Evolutionary conservation across 108 stramenopile genomes (phyloP).

Genomic region (Cyclotella baltica): DNA sequence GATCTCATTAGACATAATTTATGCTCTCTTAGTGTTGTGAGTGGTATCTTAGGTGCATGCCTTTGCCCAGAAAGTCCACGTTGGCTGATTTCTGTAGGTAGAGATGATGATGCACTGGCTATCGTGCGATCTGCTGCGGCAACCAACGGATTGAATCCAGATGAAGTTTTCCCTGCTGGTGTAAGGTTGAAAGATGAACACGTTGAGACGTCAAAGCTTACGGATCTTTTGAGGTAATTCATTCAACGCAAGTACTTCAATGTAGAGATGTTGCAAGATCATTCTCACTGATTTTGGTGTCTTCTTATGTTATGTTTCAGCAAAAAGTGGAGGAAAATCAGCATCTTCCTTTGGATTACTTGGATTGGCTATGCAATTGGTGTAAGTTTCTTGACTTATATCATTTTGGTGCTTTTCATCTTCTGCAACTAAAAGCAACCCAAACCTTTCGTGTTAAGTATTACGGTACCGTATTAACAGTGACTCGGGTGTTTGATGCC

Average conservation of each 20-base stretch:
- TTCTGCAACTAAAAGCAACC: background rate
- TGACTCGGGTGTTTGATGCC: slow-evolving; percentile 62
- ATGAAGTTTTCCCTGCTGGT: slow-evolving; percentile 44
- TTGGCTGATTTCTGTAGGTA: slow-evolving; percentile 70
- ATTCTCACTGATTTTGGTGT: background rate
- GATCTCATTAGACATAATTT: too few species aligned
- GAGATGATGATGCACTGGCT: slow-evolving; percentile 60
- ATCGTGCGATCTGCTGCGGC: slow-evolving; percentile 61
- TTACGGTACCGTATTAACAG: slow-evolving; percentile 62
- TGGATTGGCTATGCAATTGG: slow-evolving; percentile 74
- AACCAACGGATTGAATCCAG: slow-evolving; percentile 58
- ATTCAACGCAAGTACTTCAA: too few species aligned
- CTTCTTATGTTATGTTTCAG: background rate
- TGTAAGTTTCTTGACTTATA: background rate
- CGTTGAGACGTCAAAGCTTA: slow-evolving; percentile 41
- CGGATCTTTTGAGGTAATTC: slow-evolving; percentile 42
- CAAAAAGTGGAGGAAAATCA: slow-evolving; percentile 60
- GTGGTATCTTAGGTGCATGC: slow-evolving; percentile 63
- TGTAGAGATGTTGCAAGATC: too few species aligned
- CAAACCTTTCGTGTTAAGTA: slow-evolving; percentile 24
- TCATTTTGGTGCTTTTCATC: background rate
- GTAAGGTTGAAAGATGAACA: slow-evolving; percentile 44
- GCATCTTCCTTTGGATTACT: slow-evolving; percentile 55
- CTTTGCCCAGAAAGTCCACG: slow-evolving; percentile 83
- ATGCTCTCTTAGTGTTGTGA: slow-evolving; percentile 45